phyloP scores from a whole-genome alignment of 345 rosid genomes.

The Eucalyptus regnans region DNA sequence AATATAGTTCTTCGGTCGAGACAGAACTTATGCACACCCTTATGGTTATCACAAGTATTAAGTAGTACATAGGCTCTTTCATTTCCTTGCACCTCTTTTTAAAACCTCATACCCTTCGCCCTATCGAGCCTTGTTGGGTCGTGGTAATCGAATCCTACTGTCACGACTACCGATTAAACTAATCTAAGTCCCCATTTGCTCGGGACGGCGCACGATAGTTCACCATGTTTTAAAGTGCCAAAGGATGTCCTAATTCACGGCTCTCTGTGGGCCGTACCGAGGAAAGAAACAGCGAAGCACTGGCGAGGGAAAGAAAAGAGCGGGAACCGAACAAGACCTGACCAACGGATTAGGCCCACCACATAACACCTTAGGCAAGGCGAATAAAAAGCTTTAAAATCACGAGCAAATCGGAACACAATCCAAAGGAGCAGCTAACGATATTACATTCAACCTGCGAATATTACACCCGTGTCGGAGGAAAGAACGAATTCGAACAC shows the following conservation, averaged over 20 bases:
- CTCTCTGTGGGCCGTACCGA: neutral
- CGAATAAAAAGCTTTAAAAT: neutral
- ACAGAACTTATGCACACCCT: neutral
- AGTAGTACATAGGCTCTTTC: neutral
- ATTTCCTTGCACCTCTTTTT: neutral
- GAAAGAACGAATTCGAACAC: neutral
- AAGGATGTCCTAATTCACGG: neutral
- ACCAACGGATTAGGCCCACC: neutral
- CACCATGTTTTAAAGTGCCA: neutral
- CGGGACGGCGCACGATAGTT: neutral
- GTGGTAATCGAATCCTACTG: neutral
- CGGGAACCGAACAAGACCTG: neutral
- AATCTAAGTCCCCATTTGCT: neutral
- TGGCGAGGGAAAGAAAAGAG: neutral
- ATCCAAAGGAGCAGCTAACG: neutral
- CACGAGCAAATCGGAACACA: neutral
- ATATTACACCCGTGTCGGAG: neutral
- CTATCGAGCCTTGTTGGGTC: neutral
- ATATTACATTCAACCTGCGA: neutral
- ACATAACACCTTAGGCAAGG: neutral
- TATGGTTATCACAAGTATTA: neutral
- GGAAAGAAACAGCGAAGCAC: neutral
- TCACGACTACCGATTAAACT: neutral
- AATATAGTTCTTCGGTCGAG: accelerated
- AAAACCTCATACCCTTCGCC: too few species aligned